These are phyloP conservation scores for Pythium dissotocum DNA, from an alignment of 352 stramenopile species.

Conservation along the genomic window DNA sequence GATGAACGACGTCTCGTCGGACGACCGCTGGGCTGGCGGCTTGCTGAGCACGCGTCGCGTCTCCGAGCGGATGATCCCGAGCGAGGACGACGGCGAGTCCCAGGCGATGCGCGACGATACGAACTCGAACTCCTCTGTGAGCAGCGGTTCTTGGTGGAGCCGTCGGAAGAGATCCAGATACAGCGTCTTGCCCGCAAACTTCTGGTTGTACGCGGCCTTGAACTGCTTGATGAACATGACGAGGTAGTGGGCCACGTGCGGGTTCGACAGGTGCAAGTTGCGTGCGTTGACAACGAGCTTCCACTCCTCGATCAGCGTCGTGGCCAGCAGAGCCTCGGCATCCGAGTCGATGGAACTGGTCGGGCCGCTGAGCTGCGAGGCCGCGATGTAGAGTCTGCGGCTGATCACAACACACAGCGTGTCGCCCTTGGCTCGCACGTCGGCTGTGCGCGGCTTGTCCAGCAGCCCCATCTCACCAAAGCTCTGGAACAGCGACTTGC, in stretches of 20 bases:
- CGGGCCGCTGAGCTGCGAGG: slow-evolving; percentile 36
- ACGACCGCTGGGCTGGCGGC: slow-evolving; percentile 33
- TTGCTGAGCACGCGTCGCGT: slow-evolving; percentile 59
- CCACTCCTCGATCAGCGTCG: slow-evolving; percentile 73
- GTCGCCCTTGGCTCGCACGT: slow-evolving; percentile 43
- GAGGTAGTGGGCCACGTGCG: slow-evolving; percentile 61
- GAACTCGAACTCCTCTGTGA: slow-evolving; percentile 59
- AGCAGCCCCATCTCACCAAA: slow-evolving; percentile 85
- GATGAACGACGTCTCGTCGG: slow-evolving; percentile 55
- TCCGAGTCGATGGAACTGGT: slow-evolving; percentile 42
- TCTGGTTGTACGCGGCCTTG: slow-evolving; percentile 72
- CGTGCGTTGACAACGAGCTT: slow-evolving; percentile 58
- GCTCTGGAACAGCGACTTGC: slow-evolving; percentile 63
- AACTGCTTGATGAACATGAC: slow-evolving; percentile 80
- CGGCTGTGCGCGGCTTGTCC: slow-evolving; percentile 48
- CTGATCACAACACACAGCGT: slow-evolving; percentile 53
- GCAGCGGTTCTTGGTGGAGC: slow-evolving; percentile 54
- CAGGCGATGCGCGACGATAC: slow-evolving; percentile 52
- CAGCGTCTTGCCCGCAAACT: slow-evolving; percentile 73
- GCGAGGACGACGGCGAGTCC: slow-evolving; percentile 55
- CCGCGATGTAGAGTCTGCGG: slow-evolving; percentile 47
- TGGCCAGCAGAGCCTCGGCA: slow-evolving; percentile 56
- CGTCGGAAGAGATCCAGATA: slow-evolving; percentile 72
- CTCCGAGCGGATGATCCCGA: slow-evolving; percentile 70
- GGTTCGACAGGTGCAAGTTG: slow-evolving; percentile 67